Conservation (phyloP, 2,329 filamentous ascomycete species). For the Penicillium oxalicum region DNA sequence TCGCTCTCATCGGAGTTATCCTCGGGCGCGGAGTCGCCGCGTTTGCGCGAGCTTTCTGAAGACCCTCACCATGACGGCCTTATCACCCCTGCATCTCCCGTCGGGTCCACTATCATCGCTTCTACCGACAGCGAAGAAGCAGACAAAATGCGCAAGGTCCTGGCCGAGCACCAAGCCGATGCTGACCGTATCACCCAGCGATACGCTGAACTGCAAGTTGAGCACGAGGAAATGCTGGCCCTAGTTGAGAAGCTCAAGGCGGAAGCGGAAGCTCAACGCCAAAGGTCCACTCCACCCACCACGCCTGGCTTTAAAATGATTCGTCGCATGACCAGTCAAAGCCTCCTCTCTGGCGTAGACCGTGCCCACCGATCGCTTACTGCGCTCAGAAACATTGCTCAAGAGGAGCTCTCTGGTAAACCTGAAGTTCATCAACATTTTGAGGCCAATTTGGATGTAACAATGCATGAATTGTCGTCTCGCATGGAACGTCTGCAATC, state of each 20-base stretch:
- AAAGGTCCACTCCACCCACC: slow-evolving; percentile 56
- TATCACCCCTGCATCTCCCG: slow-evolving; percentile 21
- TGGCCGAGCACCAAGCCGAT: slow-evolving; percentile 69
- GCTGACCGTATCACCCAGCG: slow-evolving; percentile 67
- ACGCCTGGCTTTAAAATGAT: slow-evolving; percentile 55
- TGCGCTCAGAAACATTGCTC: slow-evolving; percentile 78
- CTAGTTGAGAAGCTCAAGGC: slow-evolving; percentile 88
- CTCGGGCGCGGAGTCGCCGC: slow-evolving; percentile 71
- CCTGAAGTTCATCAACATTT: slow-evolving; percentile 88
- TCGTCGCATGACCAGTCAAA: slow-evolving; percentile 88
- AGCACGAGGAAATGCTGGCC: slow-evolving; percentile 75
- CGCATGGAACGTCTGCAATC: slow-evolving; percentile 86
- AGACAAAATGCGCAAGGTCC: slow-evolving; percentile 62
- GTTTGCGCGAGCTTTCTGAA: slow-evolving; percentile 55
- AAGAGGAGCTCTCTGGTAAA: slow-evolving; percentile 74
- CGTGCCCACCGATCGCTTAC: slow-evolving; percentile 87
- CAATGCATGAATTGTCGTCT: slow-evolving; percentile 84
- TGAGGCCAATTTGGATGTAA: slow-evolving; percentile 81
- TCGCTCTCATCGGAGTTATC: slow-evolving; percentile 93
- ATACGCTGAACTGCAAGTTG: slow-evolving; percentile 74
- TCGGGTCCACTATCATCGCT: slow-evolving; percentile 26
- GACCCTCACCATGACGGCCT: slow-evolving; percentile 32
- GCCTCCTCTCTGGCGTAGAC: slow-evolving; percentile 71
- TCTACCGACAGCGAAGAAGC: slow-evolving; percentile 59
- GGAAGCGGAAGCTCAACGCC: slow-evolving; percentile 75